Base-by-base conservation (phyloP, 2,329 filamentous ascomycete genomes). In the Colletotrichum tanaceti region DNA sequence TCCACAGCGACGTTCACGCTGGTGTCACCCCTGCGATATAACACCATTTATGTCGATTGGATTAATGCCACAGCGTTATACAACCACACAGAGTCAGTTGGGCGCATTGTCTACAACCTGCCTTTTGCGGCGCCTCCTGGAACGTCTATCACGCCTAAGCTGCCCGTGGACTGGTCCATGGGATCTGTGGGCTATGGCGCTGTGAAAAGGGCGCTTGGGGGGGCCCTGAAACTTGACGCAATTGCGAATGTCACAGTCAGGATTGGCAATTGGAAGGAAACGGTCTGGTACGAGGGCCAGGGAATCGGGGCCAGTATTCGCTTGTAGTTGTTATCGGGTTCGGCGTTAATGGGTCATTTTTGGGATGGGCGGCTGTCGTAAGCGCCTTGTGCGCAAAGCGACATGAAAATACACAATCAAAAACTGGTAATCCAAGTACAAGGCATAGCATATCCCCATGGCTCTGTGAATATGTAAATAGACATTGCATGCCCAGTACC, bases 41-140 rank as follows among this genome's bases (percentile, higher is more conserved):
- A 91, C 59, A 93, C 89, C 0, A 80, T 98, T 20, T 92, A 89
- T 73, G 87, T 99, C 71, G 93, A 93, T 44, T 86, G 84, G 58
- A 87, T 98, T 74, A 91, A 97, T 75, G 95, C 95, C 7, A 93
- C 91, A 1, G 94, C 96, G 0, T 91, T 89, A 70, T 97, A 97
- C 78, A 93, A 97, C 71, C 87, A 92, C 70, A 92, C 90, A 10
- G 89, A 95, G 60, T 86, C 89, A 1, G 85, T 97, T 0, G 96
- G 94, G 1, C 87, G 84, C 32, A 98, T 98, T 66, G 73, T 91
- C 28, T 93, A 96, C 76, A 85, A 90, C 46, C 77, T 89, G 18
- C 89, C 92, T 0, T 95, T 98, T 74, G 86, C 89, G 2, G 91
- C 94, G 1, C 90, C 91, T 0, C 93, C 94, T 0, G 93, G 94